Conservation (phyloP, 768 basidiomycete genomes). For the Rhizopogon rudus region DNA sequence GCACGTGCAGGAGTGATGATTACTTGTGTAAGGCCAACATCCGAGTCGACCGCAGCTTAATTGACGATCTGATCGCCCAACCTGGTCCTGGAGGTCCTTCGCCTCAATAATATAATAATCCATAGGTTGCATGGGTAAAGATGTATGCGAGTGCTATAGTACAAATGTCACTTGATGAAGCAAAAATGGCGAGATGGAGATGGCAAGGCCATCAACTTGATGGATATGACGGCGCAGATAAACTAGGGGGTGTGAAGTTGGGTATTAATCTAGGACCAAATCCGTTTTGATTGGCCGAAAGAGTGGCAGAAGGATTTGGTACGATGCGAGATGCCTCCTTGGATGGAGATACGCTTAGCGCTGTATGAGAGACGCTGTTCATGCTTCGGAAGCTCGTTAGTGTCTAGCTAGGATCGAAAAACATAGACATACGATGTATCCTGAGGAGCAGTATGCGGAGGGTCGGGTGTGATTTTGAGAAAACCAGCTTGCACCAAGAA, state of each 20-base stretch:
- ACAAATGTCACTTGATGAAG: slow-evolving; percentile 18
- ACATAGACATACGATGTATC: slow-evolving; percentile 32
- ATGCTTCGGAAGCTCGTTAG: neutral
- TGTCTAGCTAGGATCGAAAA: neutral
- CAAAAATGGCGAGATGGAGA: slow-evolving; percentile 3
- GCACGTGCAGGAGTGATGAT: slow-evolving; percentile 42
- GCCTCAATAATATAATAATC: slow-evolving; percentile 3
- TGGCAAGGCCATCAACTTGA: slow-evolving; percentile 7
- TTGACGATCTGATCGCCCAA: slow-evolving; percentile 33
- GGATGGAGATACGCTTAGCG: slow-evolving; percentile 20
- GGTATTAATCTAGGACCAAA: slow-evolving; percentile 11
- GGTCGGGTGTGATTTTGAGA: slow-evolving; percentile 62
- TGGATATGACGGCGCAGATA: slow-evolving; percentile 19
- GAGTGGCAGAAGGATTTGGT: slow-evolving; percentile 13
- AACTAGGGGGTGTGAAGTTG: slow-evolving; percentile 16
- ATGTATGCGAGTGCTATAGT: slow-evolving; percentile 21
- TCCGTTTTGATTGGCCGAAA: slow-evolving; percentile 14
- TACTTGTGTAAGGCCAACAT: slow-evolving; percentile 41
- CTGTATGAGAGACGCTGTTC: slow-evolving; percentile 9
- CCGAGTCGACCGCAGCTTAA: slow-evolving; percentile 34
- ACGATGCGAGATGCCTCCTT: slow-evolving; percentile 18
- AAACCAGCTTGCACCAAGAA: slow-evolving; percentile 85
- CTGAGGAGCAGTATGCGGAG: slow-evolving; percentile 26
- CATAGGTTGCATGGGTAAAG: slow-evolving; percentile 8
- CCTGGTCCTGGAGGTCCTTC: slow-evolving; percentile 5